Base-by-base conservation (phyloP, 2,329 filamentous ascomycete species). In the Amauroascus niger region DNA sequence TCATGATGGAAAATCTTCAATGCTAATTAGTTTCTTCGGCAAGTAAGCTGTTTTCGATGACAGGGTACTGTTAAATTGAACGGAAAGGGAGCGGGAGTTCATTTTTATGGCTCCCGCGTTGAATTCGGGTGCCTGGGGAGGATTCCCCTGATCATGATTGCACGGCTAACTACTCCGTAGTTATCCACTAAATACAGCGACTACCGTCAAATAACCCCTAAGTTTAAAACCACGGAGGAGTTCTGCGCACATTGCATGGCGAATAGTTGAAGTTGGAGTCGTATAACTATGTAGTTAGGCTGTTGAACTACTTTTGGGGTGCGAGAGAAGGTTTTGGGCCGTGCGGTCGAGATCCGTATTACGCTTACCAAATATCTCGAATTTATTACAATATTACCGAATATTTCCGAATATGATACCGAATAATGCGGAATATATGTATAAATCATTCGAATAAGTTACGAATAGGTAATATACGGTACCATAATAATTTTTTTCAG, bases 1-100 rank as follows among this genome's bases (percentile, higher is more conserved):
- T 72, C 71, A 73, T 72, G 6, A 26, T 45, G 9, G 30, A 11
- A 35, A 7, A 28, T 28, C 7, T n/a, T 4, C 24, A 45, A 30
- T 45, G 41, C 16, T 5, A 30, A 45, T 41, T 11, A n/a, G 11
- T 24, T 8, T 11, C 13, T 22, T 24, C 7, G 14, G 18, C 37
- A 41, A 22, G 2, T 3, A 22, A 24, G 8, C 22, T 4, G 7
- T 6, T 16, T 33, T 32, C 11, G 14, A 1, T 20, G 18, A 47
- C 16, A 33, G 13, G 7, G 35, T 9, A 24, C 20, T 47, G 8
- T 3, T n/a, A 47, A n/a, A 39, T 6, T 14, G 6, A 39, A 39
- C 3, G 13, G 35, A 18, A 1, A 20, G 30, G 22, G 30, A 16
- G 30, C 13, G 2, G 41, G 1, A 16, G 41, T 2, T n/a, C n/a